These are phyloP conservation scores for Fusarium ambrosium DNA, from an alignment of 2,329 filamentous ascomycete species.

Conservation along the genomic window DNA sequence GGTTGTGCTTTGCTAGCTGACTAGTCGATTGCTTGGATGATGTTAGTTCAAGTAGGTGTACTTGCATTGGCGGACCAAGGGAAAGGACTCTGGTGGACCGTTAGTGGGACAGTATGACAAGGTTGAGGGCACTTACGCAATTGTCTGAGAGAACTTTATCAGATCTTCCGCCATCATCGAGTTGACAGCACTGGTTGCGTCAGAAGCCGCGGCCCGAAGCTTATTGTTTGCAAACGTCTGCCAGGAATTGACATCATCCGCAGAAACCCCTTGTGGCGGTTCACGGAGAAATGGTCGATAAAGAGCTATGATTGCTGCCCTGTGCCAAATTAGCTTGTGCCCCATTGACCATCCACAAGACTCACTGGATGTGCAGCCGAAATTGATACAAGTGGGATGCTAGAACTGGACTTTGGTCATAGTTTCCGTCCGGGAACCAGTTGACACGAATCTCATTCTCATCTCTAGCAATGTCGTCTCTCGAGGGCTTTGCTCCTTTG, in stretches of 20 bases:
- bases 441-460: not conserved
- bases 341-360: too few relatives aligned
- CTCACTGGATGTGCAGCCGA: not conserved
- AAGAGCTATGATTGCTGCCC: not conserved
- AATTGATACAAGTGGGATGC: not conserved
- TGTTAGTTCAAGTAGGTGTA: conserved; percentile 12
- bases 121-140: not conserved
- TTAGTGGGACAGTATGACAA: not conserved
- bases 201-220: not conserved
- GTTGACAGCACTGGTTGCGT: not conserved
- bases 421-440: not conserved
- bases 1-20: conserved; percentile 14
- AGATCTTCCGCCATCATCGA: conserved; percentile 4
- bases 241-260: not conserved
- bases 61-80: conserved; percentile 15
- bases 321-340: not conserved
- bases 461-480: not conserved
- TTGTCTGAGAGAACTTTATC: not conserved
- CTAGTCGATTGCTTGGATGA: not conserved
- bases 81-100: not conserved
- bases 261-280: not conserved
- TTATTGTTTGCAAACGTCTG: not conserved
- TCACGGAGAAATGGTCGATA: not conserved
- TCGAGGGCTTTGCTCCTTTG: not conserved
- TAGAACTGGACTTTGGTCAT: not conserved